These are phyloP conservation scores for Moesziomyces antarcticus DNA, from an alignment of 1,284 basidiomycete species.

Conservation along the genomic window DNA sequence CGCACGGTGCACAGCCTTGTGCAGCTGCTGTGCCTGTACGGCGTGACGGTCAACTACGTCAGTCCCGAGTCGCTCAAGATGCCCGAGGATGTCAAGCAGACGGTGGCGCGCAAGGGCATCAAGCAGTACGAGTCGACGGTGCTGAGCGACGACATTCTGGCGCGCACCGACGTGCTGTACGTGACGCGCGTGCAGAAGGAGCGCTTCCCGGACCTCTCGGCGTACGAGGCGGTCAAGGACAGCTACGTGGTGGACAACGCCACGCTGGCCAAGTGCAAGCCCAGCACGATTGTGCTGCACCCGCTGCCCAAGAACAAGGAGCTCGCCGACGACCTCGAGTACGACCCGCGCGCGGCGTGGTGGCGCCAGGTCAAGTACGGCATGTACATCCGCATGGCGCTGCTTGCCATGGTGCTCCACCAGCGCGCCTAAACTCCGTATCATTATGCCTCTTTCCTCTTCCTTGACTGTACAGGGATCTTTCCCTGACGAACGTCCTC, in stretches of 20 bases:
- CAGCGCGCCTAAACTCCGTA: slow-evolving; percentile 17
- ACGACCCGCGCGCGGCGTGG: slow-evolving; percentile 93
- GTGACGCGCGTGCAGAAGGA: slow-evolving; percentile 97
- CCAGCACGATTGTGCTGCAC: slow-evolving; percentile 98
- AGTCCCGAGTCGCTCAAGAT: slow-evolving; percentile 89
- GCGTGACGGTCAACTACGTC: slow-evolving; percentile 94
- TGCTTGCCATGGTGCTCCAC: slow-evolving; percentile 63
- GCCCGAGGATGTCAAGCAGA: slow-evolving; percentile 86
- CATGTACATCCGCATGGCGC: slow-evolving; percentile 74
- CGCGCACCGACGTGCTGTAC: slow-evolving; percentile 95
- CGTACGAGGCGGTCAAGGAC: slow-evolving; percentile 92
- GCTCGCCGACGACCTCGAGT: slow-evolving; percentile 98
- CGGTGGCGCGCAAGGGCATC: slow-evolving; percentile 71
- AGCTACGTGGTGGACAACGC: slow-evolving; percentile 94
- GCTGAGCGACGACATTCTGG: slow-evolving; percentile 84
- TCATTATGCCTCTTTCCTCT: background rate
- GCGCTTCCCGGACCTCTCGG: slow-evolving; percentile 82
- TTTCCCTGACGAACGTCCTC: too few species aligned
- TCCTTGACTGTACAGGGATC: background rate
- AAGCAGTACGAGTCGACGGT: slow-evolving; percentile 83
- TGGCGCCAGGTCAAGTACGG: slow-evolving; percentile 99
- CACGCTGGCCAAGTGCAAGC: slow-evolving; percentile 87
- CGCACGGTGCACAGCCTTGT: slow-evolving; percentile 97
- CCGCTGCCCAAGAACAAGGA: slow-evolving; percentile 94
- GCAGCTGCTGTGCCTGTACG: slow-evolving; percentile 84